Percentiles rank a stretch among this genome's conserved stretches.
Conservation (phyloP, 441 rosid genomes). For the Croton laevigatus region DNA sequence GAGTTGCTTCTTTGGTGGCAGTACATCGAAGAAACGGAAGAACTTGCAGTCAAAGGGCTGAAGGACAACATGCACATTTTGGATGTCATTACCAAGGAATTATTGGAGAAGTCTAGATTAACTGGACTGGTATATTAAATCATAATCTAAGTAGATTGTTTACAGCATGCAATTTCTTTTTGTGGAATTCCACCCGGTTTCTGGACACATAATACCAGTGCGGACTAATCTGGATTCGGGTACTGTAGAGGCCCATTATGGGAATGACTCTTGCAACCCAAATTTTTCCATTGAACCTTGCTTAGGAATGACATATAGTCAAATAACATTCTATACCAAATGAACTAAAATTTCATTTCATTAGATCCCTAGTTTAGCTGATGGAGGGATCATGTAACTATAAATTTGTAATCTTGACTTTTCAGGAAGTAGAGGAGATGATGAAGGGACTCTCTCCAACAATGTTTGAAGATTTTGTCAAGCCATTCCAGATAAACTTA, state of each 20-base stretch:
- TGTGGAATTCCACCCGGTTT: no score
- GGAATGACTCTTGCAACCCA: no score
- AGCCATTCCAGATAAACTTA: slow-evolving; percentile 71
- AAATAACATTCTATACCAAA: no score
- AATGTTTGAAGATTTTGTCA: slow-evolving; percentile 87
- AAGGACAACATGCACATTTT: slow-evolving; percentile 64
- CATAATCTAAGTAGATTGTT: slow-evolving; percentile 1
- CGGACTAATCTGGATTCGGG: no score
- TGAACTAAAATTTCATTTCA: background rate
- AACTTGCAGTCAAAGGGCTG: slow-evolving; percentile 84
- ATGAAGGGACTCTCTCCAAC: slow-evolving; percentile 61
- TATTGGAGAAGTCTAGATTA: slow-evolving; percentile 76
- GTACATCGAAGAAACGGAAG: slow-evolving; percentile 95
- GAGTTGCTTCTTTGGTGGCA: slow-evolving; percentile 37
- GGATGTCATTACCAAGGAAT: slow-evolving; percentile 61
- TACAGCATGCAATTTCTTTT: background rate
- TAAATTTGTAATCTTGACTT: background rate
- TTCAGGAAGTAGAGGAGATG: slow-evolving; percentile 78
- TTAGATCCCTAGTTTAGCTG: background rate
- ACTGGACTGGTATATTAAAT: slow-evolving; percentile 76
- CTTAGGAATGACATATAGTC: background rate
- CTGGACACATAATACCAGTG: no score
- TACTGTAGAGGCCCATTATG: no score
- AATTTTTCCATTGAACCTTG: no score
- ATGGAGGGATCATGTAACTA: background rate